A percentile compares a stretch with the other conserved stretches of the same genome.
Conservation (phyloP, 176 grass and related monocot species). For the Paspalum notatum region DNA sequence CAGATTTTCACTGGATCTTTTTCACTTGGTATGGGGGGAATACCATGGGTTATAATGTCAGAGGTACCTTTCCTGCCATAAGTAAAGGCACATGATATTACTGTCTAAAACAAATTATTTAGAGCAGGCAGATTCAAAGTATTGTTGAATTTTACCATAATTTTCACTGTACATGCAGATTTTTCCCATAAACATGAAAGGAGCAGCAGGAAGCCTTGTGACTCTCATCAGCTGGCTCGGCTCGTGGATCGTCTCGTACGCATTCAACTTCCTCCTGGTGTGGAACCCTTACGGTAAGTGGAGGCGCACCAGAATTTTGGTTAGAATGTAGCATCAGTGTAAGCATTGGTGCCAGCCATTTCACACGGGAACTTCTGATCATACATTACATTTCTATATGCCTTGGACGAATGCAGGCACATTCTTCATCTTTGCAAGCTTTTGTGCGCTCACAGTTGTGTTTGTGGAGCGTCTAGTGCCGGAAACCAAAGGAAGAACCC, state of each 20-base stretch:
- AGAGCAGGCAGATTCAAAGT: background rate
- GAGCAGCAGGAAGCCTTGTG: constrained; percentile 81
- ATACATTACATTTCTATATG: background rate
- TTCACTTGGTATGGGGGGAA: constrained; percentile 83
- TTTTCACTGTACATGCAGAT: constrained; percentile 52
- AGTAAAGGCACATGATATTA: constrained; percentile 8
- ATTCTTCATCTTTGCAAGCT: constrained; percentile 73
- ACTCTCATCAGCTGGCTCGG: constrained; percentile 82
- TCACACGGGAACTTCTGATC: background rate
- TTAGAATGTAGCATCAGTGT: background rate
- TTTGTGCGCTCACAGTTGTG: constrained; percentile 62
- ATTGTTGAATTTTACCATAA: constrained; percentile 1
- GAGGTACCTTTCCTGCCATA: constrained; percentile 52
- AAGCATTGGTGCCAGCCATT: background rate
- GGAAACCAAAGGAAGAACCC: constrained; percentile 82
- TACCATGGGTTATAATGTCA: constrained; percentile 96
- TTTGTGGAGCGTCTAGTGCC: constrained; percentile 77
- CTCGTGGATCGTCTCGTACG: constrained; percentile 72
- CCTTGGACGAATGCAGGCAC: constrained; percentile 49
- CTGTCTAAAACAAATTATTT: background rate
- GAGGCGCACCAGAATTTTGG: background rate
- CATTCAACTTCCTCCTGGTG: constrained; percentile 80
- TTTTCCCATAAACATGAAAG: constrained; percentile 87
- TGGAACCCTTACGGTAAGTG: constrained; percentile 76
- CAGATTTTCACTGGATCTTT: constrained; percentile 80